A percentile compares a stretch with the other conserved stretches of the same genome.
phyloP scores from a whole-genome alignment of 306 rosid species.

The Casuarina equisetifolia region DNA sequence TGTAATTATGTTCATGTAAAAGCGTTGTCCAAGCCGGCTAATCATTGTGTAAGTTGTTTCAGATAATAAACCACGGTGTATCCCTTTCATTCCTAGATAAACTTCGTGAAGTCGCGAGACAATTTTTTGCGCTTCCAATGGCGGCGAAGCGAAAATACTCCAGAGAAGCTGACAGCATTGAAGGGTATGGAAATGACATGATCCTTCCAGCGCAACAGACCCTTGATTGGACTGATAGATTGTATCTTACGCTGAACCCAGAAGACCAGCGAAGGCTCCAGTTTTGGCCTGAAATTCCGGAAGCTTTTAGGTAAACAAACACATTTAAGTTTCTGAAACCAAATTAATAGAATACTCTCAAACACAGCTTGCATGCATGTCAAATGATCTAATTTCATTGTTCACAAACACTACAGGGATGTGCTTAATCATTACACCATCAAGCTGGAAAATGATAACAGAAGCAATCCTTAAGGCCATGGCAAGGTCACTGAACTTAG shows the following conservation, averaged over 20 bases:
- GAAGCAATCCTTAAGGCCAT: slow-evolving; percentile 61
- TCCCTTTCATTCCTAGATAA: slow-evolving; percentile 31
- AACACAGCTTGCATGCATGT: neutral
- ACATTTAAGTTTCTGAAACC: too few relatives aligned
- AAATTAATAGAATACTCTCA: neutral
- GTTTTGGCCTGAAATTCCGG: slow-evolving; percentile 61
- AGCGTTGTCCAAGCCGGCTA: too few relatives aligned
- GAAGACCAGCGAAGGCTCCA: slow-evolving; percentile 46
- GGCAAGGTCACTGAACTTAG: slow-evolving; percentile 70
- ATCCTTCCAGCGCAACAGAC: slow-evolving; percentile 42
- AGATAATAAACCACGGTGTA: slow-evolving; percentile 52
- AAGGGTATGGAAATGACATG: slow-evolving; percentile 64
- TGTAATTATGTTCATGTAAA: too few relatives aligned
- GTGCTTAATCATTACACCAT: slow-evolving; percentile 45
- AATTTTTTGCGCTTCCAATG: slow-evolving; percentile 46
- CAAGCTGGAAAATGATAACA: slow-evolving; percentile 34
- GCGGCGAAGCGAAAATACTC: slow-evolving; percentile 48
- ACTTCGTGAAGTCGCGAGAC: slow-evolving; percentile 32
- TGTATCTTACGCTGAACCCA: slow-evolving; percentile 53
- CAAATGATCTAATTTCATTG: neutral
- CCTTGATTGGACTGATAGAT: slow-evolving; percentile 74
- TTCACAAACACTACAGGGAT: slow-evolving; percentile 39
- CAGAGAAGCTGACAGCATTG: slow-evolving; percentile 27
- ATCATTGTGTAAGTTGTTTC: slow-evolving; percentile 7
- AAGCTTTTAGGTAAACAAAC: slow-evolving; percentile 48